Conservation (phyloP, 345 rosid species). For the Fremontodendron californicum region DNA sequence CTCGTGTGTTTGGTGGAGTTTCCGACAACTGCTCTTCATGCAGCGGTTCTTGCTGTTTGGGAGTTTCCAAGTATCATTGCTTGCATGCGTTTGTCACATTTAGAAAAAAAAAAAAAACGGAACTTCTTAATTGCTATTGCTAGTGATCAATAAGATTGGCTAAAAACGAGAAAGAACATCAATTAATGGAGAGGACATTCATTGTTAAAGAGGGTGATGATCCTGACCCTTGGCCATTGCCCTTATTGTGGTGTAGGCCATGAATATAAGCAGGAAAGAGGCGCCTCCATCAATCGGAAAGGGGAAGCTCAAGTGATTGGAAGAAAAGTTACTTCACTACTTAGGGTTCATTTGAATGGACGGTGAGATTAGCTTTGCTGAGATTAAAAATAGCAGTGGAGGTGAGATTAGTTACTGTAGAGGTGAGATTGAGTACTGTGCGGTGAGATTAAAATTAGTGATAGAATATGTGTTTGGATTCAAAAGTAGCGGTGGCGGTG, state of each 20-base stretch:
- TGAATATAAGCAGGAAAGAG: not conserved
- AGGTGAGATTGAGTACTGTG: too few relatives aligned
- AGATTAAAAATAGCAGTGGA: too few relatives aligned
- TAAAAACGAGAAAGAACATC: not conserved
- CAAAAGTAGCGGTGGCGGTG: too few relatives aligned
- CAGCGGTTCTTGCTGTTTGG: not conserved
- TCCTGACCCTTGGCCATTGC: not conserved
- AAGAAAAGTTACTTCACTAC: not conserved
- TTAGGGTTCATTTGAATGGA: too few relatives aligned
- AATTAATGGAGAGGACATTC: not conserved
- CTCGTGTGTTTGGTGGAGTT: not conserved
- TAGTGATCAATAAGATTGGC: not conserved
- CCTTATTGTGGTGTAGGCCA: not conserved
- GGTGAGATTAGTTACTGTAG: too few relatives aligned
- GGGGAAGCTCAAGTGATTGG: not conserved
- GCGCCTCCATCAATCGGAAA: too few relatives aligned
- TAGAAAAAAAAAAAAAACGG: not conserved
- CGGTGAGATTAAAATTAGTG: too few relatives aligned
- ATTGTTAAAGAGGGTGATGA: not conserved
- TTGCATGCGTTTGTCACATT: not conserved
- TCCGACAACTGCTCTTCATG: not conserved
- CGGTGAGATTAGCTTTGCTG: too few relatives aligned
- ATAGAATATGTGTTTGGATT: too few relatives aligned
- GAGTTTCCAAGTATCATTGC: not conserved
- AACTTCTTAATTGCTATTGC: not conserved